Base-by-base conservation (phyloP, 164 flowering plant species). In the Nymphaea thermarum region DNA sequence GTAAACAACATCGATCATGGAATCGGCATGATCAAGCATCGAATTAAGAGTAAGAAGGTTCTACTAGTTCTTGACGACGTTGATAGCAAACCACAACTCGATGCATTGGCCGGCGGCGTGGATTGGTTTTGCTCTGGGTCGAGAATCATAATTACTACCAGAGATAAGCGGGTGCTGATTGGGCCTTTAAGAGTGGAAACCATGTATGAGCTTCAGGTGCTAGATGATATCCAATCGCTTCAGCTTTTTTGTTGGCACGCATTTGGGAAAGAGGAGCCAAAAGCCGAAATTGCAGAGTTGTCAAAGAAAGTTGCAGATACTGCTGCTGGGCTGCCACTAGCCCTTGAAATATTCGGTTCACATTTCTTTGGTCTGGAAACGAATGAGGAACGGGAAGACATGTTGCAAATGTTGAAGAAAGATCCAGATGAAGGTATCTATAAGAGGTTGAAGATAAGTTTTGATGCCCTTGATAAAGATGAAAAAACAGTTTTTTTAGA, bases 271-370 rank as follows among this genome's bases (percentile, higher is more conserved):
- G 53, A 43, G 14, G 18, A 6, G 10, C 67, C 67, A 43, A n/a
- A 10, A n/a, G 55, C 10, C 16, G 67, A 65, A 16, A 43, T 43
- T n/a, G 8, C 5, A 5, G 55, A 65, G 6, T 18, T 45, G 3
- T 43, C 67, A 43, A 16, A 43, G 51, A n/a, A 44, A 42, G 18
- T 65, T 4, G 67, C 16, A 4, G 6, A 5, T n/a, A 43, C 41
- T 43, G 53, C 67, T 41, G 42, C 42, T 1, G 75, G 78, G 4
- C 42, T 62, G 51, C 75, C 78, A 3, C 66, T 72, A 43, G 72
- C 70, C 6, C 57, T 75, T 18, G 25, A 63, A 53, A 53, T 66
- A 8, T 1, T 75, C 60, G 75, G 72, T 25, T 71, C 70, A 5
- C 62, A 25, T 15, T 41, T 75, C 12, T 42, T 3, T 14, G 44